Conservation (phyloP, 768 basidiomycete genomes). For the Boletellus ananas region DNA sequence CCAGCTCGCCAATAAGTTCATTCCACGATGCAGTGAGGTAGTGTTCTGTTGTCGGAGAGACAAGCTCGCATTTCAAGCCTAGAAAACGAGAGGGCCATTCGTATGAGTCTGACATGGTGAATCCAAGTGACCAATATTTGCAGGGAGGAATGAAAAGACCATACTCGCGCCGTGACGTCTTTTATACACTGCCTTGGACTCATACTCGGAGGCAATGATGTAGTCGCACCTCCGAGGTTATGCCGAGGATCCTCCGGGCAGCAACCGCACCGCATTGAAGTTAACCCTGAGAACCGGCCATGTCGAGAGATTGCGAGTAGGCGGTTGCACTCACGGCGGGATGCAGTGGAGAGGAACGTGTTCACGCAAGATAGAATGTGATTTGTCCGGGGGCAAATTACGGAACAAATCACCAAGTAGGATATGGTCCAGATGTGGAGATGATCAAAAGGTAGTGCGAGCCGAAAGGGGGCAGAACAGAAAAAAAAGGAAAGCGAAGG, state of each 20-base stretch:
- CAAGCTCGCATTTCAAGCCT: constrained; percentile 58
- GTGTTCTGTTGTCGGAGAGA: constrained; percentile 44
- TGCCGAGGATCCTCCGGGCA: constrained; percentile 12
- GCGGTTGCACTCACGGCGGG: neutral
- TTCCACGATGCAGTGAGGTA: constrained; percentile 53
- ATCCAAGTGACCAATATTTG: neutral
- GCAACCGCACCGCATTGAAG: too few relatives aligned
- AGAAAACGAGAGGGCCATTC: constrained; percentile 41
- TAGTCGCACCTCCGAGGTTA: neutral
- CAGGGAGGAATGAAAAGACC: neutral
- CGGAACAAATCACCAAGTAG: constrained; percentile 15
- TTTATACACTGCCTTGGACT: constrained; percentile 11
- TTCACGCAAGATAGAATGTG: neutral
- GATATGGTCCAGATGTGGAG: constrained; percentile 5
- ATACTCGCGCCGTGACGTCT: neutral
- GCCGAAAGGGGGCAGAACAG: neutral
- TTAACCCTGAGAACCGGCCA: too few relatives aligned
- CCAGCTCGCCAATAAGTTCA: constrained; percentile 52
- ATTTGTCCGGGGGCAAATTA: constrained; percentile 20
- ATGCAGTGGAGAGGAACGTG: neutral
- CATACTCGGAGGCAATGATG: too few relatives aligned
- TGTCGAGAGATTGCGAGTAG: neutral
- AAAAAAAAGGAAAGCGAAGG: neutral
- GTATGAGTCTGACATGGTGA: constrained; percentile 12
- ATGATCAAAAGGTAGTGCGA: neutral